Evolutionary conservation across 495 filamentous ascomycete genomes (phyloP), one percentile per base, ranked within the genome.

Genomic region (Talaromyces stipitatus): DNA sequence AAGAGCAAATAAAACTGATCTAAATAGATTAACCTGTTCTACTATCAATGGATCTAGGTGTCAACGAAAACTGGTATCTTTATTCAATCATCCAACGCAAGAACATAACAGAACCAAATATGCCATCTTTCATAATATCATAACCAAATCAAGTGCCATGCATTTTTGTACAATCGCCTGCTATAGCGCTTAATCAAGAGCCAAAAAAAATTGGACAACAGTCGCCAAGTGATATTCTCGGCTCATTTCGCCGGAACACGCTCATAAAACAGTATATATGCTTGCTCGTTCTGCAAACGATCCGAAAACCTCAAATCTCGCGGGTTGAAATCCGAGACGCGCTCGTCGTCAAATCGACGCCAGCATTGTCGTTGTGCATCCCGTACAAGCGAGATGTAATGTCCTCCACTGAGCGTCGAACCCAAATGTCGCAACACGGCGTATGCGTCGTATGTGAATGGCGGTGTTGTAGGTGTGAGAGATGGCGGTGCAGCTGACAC

Each of bases 361-460:
- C 87, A 90, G 58, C 75, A 80, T 23, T 75, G 76, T 45, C 81
- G 75, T 48, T 74, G 81, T 28, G 74, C 74, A 63, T 89, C 85
- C 47, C 78, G 80, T 38, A 87, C 83, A 27, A 86, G 66, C 2
- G 83, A 80, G 14, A 85, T 82, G 61, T 90, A 90, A 68, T 90
- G 87, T 3, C 87, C 87, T 54, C 82, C 83, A 24, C 81, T 76
- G 58, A 87, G 72, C 1, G 79, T 81, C 1, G 70, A 75, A 16
- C 87, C 87, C 26, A 87, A 66, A 64, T 90, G 87, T 54, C 85
- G 79, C 23, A 87, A 73, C 1, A 90, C 85, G 0, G 78, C 87
- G 63, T 89, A 90, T n/a, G 82, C 75, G 62, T 89, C 84, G 60
- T 90, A 90, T 7, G 73, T 75, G 59, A 85, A 89, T 0, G 87